Evolutionary conservation across 306 rosid species (phyloP).

Genomic region (Carpinus viminea): DNA sequence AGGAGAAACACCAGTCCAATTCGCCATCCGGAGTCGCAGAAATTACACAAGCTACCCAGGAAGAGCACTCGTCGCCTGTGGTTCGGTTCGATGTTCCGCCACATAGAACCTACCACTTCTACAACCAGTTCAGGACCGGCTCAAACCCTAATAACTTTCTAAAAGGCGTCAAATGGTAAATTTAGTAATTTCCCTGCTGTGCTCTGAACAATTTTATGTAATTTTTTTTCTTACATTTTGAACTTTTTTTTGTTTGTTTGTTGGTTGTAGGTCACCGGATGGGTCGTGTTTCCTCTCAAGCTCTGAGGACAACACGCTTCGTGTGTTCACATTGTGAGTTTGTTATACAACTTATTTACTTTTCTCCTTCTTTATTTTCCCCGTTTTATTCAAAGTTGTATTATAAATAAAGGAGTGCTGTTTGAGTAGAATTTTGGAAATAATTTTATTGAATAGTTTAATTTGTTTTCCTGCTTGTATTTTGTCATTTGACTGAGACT

Average conservation of each 20-base stretch:
- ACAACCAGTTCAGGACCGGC: conserved; percentile 62
- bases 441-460: not conserved
- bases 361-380: not conserved
- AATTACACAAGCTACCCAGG: conserved; percentile 16
- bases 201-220: not conserved
- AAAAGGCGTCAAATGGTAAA: conserved; percentile 82
- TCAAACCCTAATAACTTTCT: conserved; percentile 84
- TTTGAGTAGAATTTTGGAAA: not conserved
- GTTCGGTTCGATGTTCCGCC: conserved; percentile 69
- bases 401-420: not conserved
- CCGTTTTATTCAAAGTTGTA: not conserved
- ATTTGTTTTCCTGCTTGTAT: not conserved
- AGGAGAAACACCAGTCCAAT: conserved; percentile 7
- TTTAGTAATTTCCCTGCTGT: not conserved
- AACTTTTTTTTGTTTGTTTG: not conserved
- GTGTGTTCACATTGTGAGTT: conserved; percentile 62
- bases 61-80: conserved; percentile 49
- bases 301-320: conserved; percentile 82
- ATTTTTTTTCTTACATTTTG: not conserved
- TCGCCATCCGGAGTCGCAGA: conserved; percentile 12
- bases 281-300: conserved; percentile 85
- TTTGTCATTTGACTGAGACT: not conserved
- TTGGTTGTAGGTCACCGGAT: conserved; percentile 72
- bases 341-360: not conserved
- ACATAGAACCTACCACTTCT: conserved; percentile 66